phyloP scores from a whole-genome alignment of 129 eudicot genomes.

The Flaveria brownii region DNA sequence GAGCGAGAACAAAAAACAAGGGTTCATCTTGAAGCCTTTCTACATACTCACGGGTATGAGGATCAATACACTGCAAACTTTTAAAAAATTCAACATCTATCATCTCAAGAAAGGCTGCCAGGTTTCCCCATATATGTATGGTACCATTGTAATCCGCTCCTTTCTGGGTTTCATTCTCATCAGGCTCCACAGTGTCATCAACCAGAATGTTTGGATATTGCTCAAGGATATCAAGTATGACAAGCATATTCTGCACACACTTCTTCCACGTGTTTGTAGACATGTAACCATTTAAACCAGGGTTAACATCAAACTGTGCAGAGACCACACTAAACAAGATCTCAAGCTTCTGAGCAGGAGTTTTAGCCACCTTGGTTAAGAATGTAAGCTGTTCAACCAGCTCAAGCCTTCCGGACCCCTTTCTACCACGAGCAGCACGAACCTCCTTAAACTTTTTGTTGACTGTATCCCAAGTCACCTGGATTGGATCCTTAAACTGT shows the following conservation, averaged over 20 bases:
- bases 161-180: conserved; percentile 85
- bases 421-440: conserved; percentile 67
- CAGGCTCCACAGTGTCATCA: conserved; percentile 80
- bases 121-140: conserved; percentile 81
- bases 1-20: conserved; percentile 71
- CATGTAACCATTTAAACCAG: conserved; percentile 79
- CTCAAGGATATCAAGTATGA: conserved; percentile 65
- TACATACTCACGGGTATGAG: conserved; percentile 85
- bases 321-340: conserved; percentile 76
- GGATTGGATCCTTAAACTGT: conserved; percentile 83
- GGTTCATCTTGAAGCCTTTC: conserved; percentile 93
- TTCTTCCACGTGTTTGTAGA: conserved; percentile 80
- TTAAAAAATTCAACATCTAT: conserved; percentile 72
- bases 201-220: conserved; percentile 72
- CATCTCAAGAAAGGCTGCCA: conserved; percentile 79
- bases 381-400: conserved; percentile 74
- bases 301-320: conserved; percentile 88
- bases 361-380: conserved; percentile 65
- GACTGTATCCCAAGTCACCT: conserved; percentile 80
- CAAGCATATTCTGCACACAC: conserved; percentile 76
- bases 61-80: conserved; percentile 83
- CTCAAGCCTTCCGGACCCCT: conserved; percentile 68
- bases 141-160: conserved; percentile 65
- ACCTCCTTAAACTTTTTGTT: conserved; percentile 80
- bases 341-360: conserved; percentile 95